Evolutionary conservation across 75 land plant genomes (phyloP).

Genomic region (Sequoiadendron giganteum): DNA sequence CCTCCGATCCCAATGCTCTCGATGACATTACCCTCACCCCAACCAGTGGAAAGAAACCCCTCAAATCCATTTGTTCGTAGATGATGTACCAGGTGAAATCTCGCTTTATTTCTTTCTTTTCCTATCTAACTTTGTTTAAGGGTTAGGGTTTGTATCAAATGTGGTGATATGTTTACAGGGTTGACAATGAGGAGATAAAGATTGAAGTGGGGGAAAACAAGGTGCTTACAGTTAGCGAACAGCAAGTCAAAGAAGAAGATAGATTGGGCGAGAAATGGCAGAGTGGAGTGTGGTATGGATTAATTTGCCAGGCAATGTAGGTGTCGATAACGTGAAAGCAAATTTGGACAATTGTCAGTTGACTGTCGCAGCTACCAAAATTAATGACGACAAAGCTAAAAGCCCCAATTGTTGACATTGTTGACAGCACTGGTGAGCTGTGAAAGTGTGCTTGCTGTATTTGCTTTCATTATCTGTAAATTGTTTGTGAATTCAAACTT

Average conservation of each 20-base stretch:
- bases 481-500: no score
- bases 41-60: conserved; percentile 68
- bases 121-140: not conserved
- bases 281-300: conserved; percentile 17
- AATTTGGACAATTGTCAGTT: conserved; percentile 16
- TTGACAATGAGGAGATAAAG: conserved; percentile 29
- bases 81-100: conserved; percentile 47
- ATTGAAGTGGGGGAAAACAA: conserved; percentile 16
- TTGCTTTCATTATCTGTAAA: no score
- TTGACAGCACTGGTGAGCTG: not conserved
- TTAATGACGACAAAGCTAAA: not conserved
- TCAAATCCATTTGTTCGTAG: conserved; percentile 31
- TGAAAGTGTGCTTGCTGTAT: no score
- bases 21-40: no score
- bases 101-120: not conserved
- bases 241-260: conserved; percentile 15
- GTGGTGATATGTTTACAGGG: not conserved
- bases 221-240: conserved; percentile 14
- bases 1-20: conserved; percentile 21
- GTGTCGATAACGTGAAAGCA: conserved; percentile 19
- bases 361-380: conserved; percentile 14
- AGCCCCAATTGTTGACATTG: not conserved
- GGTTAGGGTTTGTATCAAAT: not conserved
- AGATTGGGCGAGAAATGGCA: conserved; percentile 15
- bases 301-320: conserved; percentile 14